Conservation (phyloP, 148 eudicot species). For the Spergularia marina region DNA sequence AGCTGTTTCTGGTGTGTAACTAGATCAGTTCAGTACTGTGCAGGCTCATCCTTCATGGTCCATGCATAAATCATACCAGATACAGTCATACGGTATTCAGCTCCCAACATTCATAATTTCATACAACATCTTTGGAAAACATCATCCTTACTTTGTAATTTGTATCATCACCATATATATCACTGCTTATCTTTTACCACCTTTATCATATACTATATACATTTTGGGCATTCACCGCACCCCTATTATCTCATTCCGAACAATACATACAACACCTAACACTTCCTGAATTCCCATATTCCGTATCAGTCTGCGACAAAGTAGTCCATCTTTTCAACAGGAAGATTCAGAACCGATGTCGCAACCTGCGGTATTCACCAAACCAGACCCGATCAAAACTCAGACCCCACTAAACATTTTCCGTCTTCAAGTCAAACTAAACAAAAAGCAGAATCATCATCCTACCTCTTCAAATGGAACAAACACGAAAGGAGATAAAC, state of each 20-base stretch:
- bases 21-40: too few species aligned
- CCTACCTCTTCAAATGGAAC: constrained; percentile 92
- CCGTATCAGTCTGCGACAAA: constrained; percentile 70
- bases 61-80: too few species aligned
- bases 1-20: too few species aligned
- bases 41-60: too few species aligned
- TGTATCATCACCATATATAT: not conserved
- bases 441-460: not conserved
- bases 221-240: not conserved
- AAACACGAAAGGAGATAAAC: constrained; percentile 82
- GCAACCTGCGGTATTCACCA: constrained; percentile 50
- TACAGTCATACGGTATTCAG: not conserved
- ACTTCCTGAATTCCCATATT: not conserved
- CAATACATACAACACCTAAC: constrained; percentile 11
- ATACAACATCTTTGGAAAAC: not conserved
- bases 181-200: not conserved
- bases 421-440: not conserved
- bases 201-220: constrained; percentile 9
- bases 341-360: constrained; percentile 74
- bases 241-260: not conserved
- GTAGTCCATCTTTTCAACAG: constrained; percentile 91
- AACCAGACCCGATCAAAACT: constrained; percentile 9
- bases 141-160: constrained; percentile 1
- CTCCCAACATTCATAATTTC: not conserved
- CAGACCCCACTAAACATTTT: not conserved